phyloP scores from a whole-genome alignment of 495 filamentous ascomycete genomes.

The Neurospora terricola region DNA sequence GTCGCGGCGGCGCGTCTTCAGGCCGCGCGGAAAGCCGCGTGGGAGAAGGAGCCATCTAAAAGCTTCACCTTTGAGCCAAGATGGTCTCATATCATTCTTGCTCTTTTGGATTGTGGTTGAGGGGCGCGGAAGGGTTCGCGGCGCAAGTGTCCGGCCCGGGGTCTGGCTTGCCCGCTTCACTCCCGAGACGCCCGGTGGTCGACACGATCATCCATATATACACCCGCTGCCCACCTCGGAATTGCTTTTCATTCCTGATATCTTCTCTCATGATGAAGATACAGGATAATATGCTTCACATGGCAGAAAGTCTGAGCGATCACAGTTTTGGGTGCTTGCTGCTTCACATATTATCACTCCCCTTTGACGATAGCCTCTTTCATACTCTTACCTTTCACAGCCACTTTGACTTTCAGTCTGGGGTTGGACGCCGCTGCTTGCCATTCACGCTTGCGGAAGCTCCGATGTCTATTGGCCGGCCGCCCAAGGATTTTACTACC shows the following conservation, averaged over 20 bases:
- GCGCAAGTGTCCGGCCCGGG: neutral
- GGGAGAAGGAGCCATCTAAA: neutral
- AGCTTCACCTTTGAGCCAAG: neutral
- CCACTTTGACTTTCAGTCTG: neutral
- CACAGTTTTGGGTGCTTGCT: neutral
- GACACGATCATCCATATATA: neutral
- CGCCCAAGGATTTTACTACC: neutral
- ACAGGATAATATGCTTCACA: neutral
- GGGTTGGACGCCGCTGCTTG: neutral
- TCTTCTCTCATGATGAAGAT: neutral
- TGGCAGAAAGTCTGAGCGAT: neutral
- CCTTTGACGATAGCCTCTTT: neutral
- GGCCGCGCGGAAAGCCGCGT: neutral
- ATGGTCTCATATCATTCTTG: neutral
- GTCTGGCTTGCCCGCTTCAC: neutral
- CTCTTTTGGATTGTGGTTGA: neutral
- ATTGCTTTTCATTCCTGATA: neutral
- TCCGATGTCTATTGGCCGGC: neutral
- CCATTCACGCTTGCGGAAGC: neutral
- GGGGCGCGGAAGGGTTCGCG: neutral
- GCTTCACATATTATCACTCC: neutral
- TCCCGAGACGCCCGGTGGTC: neutral
- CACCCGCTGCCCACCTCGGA: neutral
- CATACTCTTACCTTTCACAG: neutral
- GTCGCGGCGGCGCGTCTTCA: neutral